Conservation (phyloP, 2,329 filamentous ascomycete species). For the Periconia digitata region DNA sequence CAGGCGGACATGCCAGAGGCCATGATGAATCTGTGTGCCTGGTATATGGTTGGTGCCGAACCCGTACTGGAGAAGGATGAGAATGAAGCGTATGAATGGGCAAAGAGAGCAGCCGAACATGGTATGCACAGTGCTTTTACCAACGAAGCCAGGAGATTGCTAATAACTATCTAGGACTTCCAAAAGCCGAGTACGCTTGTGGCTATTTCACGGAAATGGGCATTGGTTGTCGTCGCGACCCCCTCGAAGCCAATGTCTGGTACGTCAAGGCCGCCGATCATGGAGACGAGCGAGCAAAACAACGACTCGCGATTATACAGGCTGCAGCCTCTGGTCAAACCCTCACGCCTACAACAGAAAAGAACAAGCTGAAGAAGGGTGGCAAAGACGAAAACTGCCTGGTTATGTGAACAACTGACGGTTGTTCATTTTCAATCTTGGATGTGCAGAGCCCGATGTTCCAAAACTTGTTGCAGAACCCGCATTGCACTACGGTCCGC, state of each 20-base stretch:
- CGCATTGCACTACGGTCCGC: background rate
- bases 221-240: slow-evolving; percentile 89
- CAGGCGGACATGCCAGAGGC: slow-evolving; percentile 79
- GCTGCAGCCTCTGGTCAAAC: slow-evolving; percentile 68
- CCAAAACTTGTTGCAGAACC: too few species aligned
- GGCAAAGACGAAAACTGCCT: slow-evolving; percentile 43
- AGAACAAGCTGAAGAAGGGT: slow-evolving; percentile 37
- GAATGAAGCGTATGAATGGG: slow-evolving; percentile 96
- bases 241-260: slow-evolving; percentile 97
- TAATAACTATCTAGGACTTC: slow-evolving; percentile 53
- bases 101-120: slow-evolving; percentile 77
- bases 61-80: slow-evolving; percentile 93
- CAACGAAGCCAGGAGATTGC: slow-evolving; percentile 15
- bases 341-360: slow-evolving; percentile 13
- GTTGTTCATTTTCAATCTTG: background rate
- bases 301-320: slow-evolving; percentile 82
- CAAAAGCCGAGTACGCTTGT: slow-evolving; percentile 85
- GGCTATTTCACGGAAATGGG: slow-evolving; percentile 99
- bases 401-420: slow-evolving; percentile 33
- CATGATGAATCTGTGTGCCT: slow-evolving; percentile 98
- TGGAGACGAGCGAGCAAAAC: slow-evolving; percentile 86
- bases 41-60: slow-evolving; percentile 95
- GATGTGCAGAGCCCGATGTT: too few species aligned
- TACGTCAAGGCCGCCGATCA: slow-evolving; percentile 94
- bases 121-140: slow-evolving; percentile 59